phyloP scores from a whole-genome alignment of 352 stramenopile genomes.

The Pythium periplocum region DNA sequence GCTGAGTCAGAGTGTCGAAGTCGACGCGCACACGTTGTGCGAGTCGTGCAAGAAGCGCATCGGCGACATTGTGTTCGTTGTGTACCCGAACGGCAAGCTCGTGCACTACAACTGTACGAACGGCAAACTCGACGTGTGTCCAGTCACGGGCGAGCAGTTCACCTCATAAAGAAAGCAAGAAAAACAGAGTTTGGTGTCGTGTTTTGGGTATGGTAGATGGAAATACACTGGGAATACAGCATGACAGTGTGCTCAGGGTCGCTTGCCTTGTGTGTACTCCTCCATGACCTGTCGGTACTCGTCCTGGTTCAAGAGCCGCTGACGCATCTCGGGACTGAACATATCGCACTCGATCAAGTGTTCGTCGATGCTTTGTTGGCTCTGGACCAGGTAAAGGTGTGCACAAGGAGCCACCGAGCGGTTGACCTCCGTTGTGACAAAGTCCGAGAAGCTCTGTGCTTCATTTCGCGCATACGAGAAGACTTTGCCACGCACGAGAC shows the following conservation, averaged over 20 bases:
- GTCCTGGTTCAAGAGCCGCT: conserved; percentile 15
- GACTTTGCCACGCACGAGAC: conserved; percentile 55
- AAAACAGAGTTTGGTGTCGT: conserved; percentile 10
- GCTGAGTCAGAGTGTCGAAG: conserved; percentile 72
- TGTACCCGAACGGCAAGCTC: conserved; percentile 82
- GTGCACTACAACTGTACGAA: conserved; percentile 89
- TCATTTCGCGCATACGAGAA: conserved; percentile 32
- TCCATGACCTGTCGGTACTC: conserved; percentile 28
- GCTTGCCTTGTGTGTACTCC: conserved; percentile 21
- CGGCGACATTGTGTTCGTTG: conserved; percentile 83
- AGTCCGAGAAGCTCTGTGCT: conserved; percentile 61
- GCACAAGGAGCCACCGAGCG: conserved; percentile 48
- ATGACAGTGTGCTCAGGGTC: conserved; percentile 9
- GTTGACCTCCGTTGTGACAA: conserved; percentile 37
- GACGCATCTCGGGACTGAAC: conserved; percentile 53
- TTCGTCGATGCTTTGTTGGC: conserved; percentile 59
- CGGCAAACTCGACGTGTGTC: conserved; percentile 73
- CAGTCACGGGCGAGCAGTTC: conserved; percentile 78
- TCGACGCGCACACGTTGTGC: conserved; percentile 75
- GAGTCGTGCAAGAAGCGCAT: conserved; percentile 84
- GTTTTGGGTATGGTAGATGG: conserved; percentile 3
- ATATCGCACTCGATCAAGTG: conserved; percentile 64
- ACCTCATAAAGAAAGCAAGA: conserved; percentile 27
- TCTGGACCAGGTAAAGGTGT: conserved; percentile 60
- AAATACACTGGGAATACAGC: not conserved